Conservation (phyloP, 225 moss, liverwort and hornwort species). For the Physcomitrellopsis africana region DNA sequence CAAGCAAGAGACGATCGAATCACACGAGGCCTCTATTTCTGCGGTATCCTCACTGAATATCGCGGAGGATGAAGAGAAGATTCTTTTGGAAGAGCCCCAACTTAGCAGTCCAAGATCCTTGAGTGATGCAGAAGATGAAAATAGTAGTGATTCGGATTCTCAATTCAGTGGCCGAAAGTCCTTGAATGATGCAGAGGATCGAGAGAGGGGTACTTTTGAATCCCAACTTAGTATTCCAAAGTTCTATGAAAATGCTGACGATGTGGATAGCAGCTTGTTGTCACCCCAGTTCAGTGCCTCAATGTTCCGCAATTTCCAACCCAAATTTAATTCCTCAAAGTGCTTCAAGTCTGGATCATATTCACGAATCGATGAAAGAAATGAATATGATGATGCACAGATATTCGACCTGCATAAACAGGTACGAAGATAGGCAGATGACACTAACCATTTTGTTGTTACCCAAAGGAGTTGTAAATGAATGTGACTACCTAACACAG, state of each 20-base stretch:
- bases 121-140: constrained; percentile 28
- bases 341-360: constrained; percentile 21
- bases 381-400: constrained; percentile 33
- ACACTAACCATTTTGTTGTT: not conserved
- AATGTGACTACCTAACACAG: not conserved
- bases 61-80: constrained; percentile 5
- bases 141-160: constrained; percentile 9
- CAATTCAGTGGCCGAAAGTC: constrained; percentile 6
- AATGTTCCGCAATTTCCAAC: constrained; percentile 22
- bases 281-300: constrained; percentile 26
- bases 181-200: constrained; percentile 22
- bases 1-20: constrained; percentile 22
- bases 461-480: not conserved
- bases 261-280: constrained; percentile 21
- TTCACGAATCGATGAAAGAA: constrained; percentile 36
- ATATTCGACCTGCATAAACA: constrained; percentile 42
- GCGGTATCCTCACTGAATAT: constrained; percentile 12
- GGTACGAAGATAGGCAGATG: constrained; percentile 38
- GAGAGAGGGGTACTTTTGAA: constrained; percentile 12
- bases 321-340: constrained; percentile 26
- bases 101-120: constrained; percentile 14
- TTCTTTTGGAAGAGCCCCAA: constrained; percentile 1
- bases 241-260: constrained; percentile 14
- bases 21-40: constrained; percentile 29
- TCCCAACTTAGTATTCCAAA: constrained; percentile 15